A percentile compares a stretch with the other conserved stretches of the same genome.
Conservation (phyloP, 371 early-diverging fungal species). For the Mucor irregularis region DNA sequence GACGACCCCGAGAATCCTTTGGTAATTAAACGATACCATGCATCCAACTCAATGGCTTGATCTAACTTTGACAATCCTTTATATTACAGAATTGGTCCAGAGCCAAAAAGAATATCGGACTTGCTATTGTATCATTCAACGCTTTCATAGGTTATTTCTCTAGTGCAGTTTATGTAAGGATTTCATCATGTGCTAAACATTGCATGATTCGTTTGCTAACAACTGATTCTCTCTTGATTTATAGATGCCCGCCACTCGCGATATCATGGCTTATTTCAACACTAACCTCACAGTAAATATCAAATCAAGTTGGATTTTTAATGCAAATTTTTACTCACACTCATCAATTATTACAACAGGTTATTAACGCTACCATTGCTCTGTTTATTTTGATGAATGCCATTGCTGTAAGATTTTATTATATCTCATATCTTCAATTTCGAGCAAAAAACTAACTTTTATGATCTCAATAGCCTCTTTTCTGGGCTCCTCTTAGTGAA, state of each 20-base stretch:
- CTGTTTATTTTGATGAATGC: too few relatives aligned
- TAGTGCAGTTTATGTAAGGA: conserved; percentile 34
- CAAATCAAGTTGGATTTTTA: too few relatives aligned
- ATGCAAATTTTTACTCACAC: too few relatives aligned
- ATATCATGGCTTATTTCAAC: conserved; percentile 23
- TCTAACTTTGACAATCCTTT: too few relatives aligned
- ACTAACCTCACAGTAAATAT: conserved; percentile 17
- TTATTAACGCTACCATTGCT: too few relatives aligned
- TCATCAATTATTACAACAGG: too few relatives aligned
- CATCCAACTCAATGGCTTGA: too few relatives aligned
- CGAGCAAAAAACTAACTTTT: too few relatives aligned
- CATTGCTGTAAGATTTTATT: too few relatives aligned
- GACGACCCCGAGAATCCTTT: conserved; percentile 23
- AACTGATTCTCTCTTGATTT: too few relatives aligned
- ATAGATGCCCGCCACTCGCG: conserved; percentile 37
- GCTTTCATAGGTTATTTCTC: conserved; percentile 38
- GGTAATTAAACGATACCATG: conserved; percentile 1
- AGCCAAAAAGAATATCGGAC: conserved; percentile 21
- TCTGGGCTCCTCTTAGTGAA: conserved; percentile 42
- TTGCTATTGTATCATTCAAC: conserved; percentile 26
- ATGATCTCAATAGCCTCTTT: conserved; percentile 35
- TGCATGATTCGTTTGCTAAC: background rate
- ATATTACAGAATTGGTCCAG: conserved; percentile 39
- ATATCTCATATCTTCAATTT: too few relatives aligned
- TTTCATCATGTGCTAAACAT: too few relatives aligned